phyloP scores from a whole-genome alignment of 768 basidiomycete species.

The Piloderma croceum region DNA sequence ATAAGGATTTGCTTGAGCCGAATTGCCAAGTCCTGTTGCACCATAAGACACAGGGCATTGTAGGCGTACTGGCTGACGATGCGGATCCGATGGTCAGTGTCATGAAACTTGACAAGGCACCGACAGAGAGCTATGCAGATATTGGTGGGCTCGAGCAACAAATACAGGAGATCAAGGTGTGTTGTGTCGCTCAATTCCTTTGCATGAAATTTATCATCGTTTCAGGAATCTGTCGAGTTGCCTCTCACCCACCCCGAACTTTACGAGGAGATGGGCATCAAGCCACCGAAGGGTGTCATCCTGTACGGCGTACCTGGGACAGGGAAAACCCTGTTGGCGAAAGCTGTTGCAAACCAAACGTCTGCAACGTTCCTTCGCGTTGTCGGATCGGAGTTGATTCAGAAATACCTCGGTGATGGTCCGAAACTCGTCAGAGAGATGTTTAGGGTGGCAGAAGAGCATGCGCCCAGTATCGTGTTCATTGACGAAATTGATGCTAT shows the following conservation, averaged over 20 bases:
- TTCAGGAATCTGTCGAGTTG: slow-evolving; percentile 93
- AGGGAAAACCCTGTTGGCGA: slow-evolving; percentile 95
- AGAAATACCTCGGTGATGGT: slow-evolving; percentile 98
- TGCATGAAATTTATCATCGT: slow-evolving; percentile 1
- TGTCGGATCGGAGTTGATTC: slow-evolving; percentile 96
- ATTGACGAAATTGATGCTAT: slow-evolving; percentile 99
- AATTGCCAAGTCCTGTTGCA: slow-evolving; percentile 93
- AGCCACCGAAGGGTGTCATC: slow-evolving; percentile 99
- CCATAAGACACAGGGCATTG: slow-evolving; percentile 91
- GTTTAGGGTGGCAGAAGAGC: slow-evolving; percentile 95
- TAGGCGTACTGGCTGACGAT: slow-evolving; percentile 94
- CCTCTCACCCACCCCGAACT: slow-evolving; percentile 96
- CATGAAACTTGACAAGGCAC: slow-evolving; percentile 99
- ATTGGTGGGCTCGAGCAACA: slow-evolving; percentile 95
- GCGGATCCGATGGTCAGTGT: slow-evolving; percentile 93
- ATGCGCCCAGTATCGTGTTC: slow-evolving; percentile 98
- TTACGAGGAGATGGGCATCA: slow-evolving; percentile 99
- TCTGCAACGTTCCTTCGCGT: slow-evolving; percentile 97
- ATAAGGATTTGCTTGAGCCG: slow-evolving; percentile 96
- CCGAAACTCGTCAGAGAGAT: slow-evolving; percentile 96
- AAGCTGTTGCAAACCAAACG: slow-evolving; percentile 97
- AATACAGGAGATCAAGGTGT: slow-evolving; percentile 97
- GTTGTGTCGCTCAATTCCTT: slow-evolving; percentile 9
- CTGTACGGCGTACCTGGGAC: slow-evolving; percentile 98
- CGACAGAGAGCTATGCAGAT: slow-evolving; percentile 97